phyloP scores from a whole-genome alignment of 2,329 filamentous ascomycete species.

The Hypoxylon sp. region DNA sequence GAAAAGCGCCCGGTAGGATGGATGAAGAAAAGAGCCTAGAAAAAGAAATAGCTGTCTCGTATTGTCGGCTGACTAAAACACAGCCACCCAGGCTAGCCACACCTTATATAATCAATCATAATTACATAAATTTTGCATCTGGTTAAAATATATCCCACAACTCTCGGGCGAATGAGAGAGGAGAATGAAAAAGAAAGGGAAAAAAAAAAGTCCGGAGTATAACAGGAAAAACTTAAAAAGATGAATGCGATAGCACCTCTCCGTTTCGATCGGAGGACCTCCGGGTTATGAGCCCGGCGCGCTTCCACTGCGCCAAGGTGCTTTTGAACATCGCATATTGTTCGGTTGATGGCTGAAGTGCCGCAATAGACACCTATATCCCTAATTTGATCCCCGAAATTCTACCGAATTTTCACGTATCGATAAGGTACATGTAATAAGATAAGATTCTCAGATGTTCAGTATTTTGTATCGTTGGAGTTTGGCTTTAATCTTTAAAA shows the following conservation, averaged over 20 bases:
- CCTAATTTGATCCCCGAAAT: not conserved
- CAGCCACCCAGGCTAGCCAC: constrained; percentile 23
- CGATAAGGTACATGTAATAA: not conserved
- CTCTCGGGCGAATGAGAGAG: not conserved
- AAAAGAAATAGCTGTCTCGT: constrained; percentile 12
- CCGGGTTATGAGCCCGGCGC: constrained; percentile 57
- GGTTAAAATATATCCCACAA: not conserved
- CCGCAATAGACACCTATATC: not conserved
- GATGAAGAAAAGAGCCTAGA: not conserved
- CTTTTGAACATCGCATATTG: constrained; percentile 42
- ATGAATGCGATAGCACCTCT: constrained; percentile 51
- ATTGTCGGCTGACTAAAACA: constrained; percentile 7
- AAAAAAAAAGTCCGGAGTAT: constrained; percentile 6
- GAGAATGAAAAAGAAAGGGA: not conserved
- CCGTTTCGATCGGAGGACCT: constrained; percentile 56
- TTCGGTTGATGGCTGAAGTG: not conserved
- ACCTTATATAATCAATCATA: not conserved
- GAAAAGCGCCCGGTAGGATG: not conserved
- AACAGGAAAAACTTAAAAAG: constrained; percentile 13
- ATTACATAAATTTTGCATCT: not conserved
- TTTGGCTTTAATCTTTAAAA: not conserved
- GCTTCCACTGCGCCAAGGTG: constrained; percentile 54
- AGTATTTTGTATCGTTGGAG: no score
- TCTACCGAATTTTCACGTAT: not conserved
- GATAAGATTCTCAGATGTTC: no score